Evolutionary conservation across 2,329 filamentous ascomycete species (phyloP).

Genomic region (Cladophialophora exuberans): DNA sequence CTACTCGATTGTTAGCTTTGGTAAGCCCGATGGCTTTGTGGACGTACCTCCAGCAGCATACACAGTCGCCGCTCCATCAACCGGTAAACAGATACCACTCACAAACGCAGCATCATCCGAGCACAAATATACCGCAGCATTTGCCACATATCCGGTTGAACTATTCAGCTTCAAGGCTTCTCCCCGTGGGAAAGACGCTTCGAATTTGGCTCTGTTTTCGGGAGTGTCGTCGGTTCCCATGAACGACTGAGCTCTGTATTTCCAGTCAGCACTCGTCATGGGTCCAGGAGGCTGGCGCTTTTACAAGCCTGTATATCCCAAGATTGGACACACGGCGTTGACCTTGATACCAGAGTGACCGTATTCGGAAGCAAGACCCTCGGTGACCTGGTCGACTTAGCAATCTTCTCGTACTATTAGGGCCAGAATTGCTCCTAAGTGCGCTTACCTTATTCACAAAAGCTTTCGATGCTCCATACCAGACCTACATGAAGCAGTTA

Average conservation of each 20-base stretch:
- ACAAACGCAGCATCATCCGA: constrained; percentile 51
- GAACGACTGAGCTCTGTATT: constrained; percentile 12
- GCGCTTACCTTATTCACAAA: constrained; percentile 19
- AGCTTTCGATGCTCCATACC: constrained; percentile 30
- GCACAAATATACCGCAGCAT: constrained; percentile 48
- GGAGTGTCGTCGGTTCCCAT: constrained; percentile 23
- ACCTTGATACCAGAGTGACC: constrained; percentile 19
- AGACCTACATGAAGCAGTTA: constrained; percentile 6
- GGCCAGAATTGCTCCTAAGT: no score
- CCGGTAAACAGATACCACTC: constrained; percentile 47
- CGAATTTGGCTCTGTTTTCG: constrained; percentile 17
- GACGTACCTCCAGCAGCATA: constrained; percentile 19
- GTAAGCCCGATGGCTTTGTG: no score
- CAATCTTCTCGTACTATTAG: background rate
- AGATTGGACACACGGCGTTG: constrained; percentile 21
- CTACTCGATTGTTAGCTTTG: no score
- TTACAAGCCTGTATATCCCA: constrained; percentile 21
- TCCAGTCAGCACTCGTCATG: background rate
- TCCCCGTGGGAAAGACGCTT: constrained; percentile 18
- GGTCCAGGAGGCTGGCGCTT: background rate
- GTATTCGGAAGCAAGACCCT: constrained; percentile 24
- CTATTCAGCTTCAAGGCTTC: constrained; percentile 18
- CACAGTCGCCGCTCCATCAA: constrained; percentile 42
- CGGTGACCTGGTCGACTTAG: constrained; percentile 8
- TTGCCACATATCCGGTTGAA: constrained; percentile 27